Evolutionary conservation across 2,329 filamentous ascomycete species (phyloP).

Genomic region (Periconia digitata): DNA sequence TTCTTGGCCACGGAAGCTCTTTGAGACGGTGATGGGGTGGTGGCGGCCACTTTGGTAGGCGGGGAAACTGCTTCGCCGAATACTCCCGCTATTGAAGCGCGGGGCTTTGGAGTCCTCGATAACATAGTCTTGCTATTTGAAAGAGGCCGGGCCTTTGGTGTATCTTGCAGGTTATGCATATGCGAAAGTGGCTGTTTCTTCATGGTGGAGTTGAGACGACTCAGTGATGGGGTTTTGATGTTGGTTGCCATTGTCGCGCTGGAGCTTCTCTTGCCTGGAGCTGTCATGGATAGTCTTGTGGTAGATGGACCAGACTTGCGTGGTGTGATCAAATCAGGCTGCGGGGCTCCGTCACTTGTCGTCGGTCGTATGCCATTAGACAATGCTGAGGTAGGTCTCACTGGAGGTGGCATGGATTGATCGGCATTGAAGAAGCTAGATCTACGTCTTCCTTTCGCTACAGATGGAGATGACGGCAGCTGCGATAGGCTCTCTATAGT

Average conservation of each 20-base stretch:
- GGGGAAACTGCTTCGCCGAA: constrained; percentile 41
- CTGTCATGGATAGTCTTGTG: constrained; percentile 35
- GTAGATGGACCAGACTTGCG: constrained; percentile 17
- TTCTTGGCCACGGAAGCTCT: constrained; percentile 29
- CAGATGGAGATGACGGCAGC: constrained; percentile 71
- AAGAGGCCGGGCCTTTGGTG: constrained; percentile 32
- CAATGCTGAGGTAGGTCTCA: constrained; percentile 65
- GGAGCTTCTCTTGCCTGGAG: constrained; percentile 39
- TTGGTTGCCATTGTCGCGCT: constrained; percentile 35
- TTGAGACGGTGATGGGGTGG: constrained; percentile 19
- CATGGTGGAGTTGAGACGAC: constrained; percentile 33
- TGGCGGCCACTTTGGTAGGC: constrained; percentile 15
- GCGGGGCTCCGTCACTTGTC: constrained; percentile 46
- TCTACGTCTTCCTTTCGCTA: constrained; percentile 61
- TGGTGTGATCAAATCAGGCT: constrained; percentile 34
- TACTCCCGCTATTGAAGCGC: constrained; percentile 33
- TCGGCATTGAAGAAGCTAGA: constrained; percentile 73
- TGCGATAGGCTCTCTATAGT: constrained; percentile 82
- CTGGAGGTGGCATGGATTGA: constrained; percentile 61
- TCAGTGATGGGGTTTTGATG: constrained; percentile 35
- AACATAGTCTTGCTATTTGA: constrained; percentile 41
- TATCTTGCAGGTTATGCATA: constrained; percentile 27
- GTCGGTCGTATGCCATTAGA: constrained; percentile 52
- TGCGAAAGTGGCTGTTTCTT: constrained; percentile 33
- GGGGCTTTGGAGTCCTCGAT: constrained; percentile 35